Percentiles rank a stretch among this genome's conserved stretches.
Conservation (phyloP, 257 asterid genomes). For the Solanum clarkiae region DNA sequence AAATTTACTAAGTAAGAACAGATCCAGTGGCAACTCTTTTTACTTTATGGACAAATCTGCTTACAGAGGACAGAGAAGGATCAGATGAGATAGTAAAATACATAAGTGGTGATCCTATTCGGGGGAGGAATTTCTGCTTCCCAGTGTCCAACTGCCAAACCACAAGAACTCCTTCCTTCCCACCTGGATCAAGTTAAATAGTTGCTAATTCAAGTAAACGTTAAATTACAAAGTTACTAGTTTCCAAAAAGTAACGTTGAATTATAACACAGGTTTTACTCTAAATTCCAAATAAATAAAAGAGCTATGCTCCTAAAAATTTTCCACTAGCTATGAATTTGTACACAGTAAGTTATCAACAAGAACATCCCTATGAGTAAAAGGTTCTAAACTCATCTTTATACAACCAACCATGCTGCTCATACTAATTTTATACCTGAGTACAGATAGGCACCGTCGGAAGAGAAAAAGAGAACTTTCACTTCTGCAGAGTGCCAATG, state of each 20-base stretch:
- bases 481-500: constrained; percentile 97
- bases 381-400: neutral
- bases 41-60: constrained; percentile 9
- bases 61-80: constrained; percentile 73
- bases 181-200: constrained; percentile 42
- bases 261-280: neutral
- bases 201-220: neutral
- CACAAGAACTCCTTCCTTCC: constrained; percentile 92
- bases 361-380: neutral
- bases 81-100: constrained; percentile 66
- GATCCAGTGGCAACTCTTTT: neutral
- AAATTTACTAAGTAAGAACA: constrained; percentile 20
- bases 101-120: constrained; percentile 78
- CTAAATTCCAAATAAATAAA: neutral
- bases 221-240: neutral
- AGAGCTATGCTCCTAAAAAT: neutral
- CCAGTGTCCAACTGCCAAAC: constrained; percentile 97
- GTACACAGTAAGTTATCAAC: neutral
- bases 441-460: constrained; percentile 87
- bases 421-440: constrained; percentile 50
- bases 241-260: neutral
- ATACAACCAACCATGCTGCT: neutral
- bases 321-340: neutral
- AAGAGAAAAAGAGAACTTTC: constrained; percentile 71
- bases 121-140: constrained; percentile 72